Conservation (phyloP, 169 alveolate species). For the Neospora caninum region DNA sequence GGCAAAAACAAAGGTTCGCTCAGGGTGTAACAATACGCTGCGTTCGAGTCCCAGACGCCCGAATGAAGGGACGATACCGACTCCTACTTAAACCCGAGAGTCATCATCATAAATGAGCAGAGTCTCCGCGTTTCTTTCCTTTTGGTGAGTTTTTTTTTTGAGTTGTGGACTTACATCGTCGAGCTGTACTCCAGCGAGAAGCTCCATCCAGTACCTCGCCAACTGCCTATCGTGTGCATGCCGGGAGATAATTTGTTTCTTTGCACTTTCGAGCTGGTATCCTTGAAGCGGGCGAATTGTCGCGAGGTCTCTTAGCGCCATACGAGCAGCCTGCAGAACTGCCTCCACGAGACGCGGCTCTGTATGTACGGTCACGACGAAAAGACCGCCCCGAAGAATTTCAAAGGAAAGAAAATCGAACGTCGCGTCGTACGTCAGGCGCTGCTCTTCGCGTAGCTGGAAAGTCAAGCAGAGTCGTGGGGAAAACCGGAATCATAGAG, state of each 20-base stretch:
- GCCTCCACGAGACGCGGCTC: conserved; percentile 69
- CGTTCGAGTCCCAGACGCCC: neutral
- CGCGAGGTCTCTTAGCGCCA: conserved; percentile 55
- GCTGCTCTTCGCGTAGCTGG: conserved; percentile 82
- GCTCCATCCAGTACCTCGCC: conserved; percentile 68
- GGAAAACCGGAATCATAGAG: neutral
- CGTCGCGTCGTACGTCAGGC: conserved; percentile 84
- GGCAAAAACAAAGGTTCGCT: neutral
- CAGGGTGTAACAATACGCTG: too few relatives aligned
- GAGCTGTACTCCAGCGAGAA: conserved; percentile 60
- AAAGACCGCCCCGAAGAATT: conserved; percentile 80
- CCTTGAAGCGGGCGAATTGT: conserved; percentile 53
- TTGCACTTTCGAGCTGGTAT: conserved; percentile 65
- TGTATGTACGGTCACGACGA: conserved; percentile 80
- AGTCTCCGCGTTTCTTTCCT: too few relatives aligned
- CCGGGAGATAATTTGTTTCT: conserved; percentile 53
- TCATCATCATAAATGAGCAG: too few relatives aligned
- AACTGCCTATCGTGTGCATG: conserved; percentile 51
- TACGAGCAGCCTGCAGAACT: conserved; percentile 55
- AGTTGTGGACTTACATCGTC: conserved; percentile 38
- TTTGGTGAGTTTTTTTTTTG: neutral
- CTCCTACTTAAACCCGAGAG: neutral
- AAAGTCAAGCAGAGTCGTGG: neutral
- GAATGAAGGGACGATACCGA: neutral
- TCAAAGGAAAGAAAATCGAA: conserved; percentile 83